Conservation (phyloP, 2,329 filamentous ascomycete genomes). For the Daldinia sp. region DNA sequence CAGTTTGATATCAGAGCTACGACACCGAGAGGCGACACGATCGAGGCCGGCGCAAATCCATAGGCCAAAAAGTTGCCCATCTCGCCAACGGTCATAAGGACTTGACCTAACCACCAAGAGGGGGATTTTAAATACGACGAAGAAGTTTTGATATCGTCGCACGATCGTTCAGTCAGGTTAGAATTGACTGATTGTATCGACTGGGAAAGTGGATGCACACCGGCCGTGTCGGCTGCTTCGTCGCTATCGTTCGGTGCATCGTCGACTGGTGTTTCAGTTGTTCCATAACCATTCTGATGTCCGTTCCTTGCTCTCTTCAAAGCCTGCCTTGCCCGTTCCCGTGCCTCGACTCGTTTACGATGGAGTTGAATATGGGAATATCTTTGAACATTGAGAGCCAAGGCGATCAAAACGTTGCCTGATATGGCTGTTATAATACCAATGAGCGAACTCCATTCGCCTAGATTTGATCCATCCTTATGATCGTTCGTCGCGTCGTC, state of each 20-base stretch:
- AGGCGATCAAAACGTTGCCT: slow-evolving; percentile 92
- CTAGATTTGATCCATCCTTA: slow-evolving; percentile 62
- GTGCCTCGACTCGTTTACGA: slow-evolving; percentile 72
- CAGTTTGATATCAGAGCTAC: slow-evolving; percentile 97
- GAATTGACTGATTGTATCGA: slow-evolving; percentile 62
- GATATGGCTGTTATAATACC: slow-evolving; percentile 93
- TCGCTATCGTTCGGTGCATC: slow-evolving; percentile 53
- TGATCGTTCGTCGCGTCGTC: slow-evolving; percentile 43
- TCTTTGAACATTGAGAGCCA: slow-evolving; percentile 95
- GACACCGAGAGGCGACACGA: slow-evolving; percentile 96
- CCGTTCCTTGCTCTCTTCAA: slow-evolving; percentile 59
- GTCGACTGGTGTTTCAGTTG: slow-evolving; percentile 44
- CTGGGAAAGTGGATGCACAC: slow-evolving; percentile 65
- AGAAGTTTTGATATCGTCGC: slow-evolving; percentile 56
- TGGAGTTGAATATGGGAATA: slow-evolving; percentile 92
- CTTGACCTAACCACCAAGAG: slow-evolving; percentile 96
- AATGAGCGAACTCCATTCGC: slow-evolving; percentile 91
- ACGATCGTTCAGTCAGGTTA: slow-evolving; percentile 54
- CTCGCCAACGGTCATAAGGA: slow-evolving; percentile 93
- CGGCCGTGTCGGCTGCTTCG: slow-evolving; percentile 53
- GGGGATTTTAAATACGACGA: slow-evolving; percentile 88
- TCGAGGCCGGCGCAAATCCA: slow-evolving; percentile 96
- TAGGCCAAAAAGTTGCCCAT: slow-evolving; percentile 97
- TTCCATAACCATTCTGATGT: slow-evolving; percentile 48
- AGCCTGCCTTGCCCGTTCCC: slow-evolving; percentile 66